These are phyloP conservation scores for Globisporangium alternatum DNA, from an alignment of 352 stramenopile species.

Conservation along the genomic window DNA sequence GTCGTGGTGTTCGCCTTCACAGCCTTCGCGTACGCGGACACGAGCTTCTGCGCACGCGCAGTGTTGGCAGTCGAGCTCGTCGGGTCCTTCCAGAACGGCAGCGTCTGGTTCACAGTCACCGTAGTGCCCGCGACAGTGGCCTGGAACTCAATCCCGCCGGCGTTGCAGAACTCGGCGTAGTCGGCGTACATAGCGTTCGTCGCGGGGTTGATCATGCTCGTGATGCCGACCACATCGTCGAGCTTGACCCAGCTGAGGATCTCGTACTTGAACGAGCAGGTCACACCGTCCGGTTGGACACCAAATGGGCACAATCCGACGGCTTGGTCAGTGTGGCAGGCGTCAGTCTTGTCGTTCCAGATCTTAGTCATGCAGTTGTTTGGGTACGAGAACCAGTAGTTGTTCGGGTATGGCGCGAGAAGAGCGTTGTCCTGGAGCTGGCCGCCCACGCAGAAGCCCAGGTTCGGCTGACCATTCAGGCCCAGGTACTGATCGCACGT, in stretches of 20 bases:
- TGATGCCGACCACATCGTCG: slow-evolving; percentile 70
- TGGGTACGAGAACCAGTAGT: slow-evolving; percentile 82
- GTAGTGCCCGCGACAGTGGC: no score
- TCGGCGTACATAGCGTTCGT: slow-evolving; percentile 40
- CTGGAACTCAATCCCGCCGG: slow-evolving; percentile 62
- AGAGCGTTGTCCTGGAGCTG: slow-evolving; percentile 38
- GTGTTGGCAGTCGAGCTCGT: slow-evolving; percentile 42
- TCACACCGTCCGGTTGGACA: slow-evolving; percentile 47
- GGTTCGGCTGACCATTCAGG: slow-evolving; percentile 30
- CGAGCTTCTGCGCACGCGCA: slow-evolving; percentile 36
- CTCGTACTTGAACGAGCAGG: slow-evolving; percentile 70
- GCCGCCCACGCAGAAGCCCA: slow-evolving; percentile 51
- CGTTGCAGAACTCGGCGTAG: slow-evolving; percentile 68
- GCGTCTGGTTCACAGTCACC: slow-evolving; percentile 13
- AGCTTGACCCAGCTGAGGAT: slow-evolving; percentile 59
- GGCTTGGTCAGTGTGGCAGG: slow-evolving; percentile 31
- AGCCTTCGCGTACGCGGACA: slow-evolving; percentile 39
- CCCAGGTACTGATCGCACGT: slow-evolving; percentile 57
- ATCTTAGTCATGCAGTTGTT: slow-evolving; percentile 44
- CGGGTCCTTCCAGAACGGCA: slow-evolving; percentile 68
- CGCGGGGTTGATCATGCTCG: slow-evolving; percentile 38
- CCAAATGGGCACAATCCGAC: slow-evolving; percentile 47
- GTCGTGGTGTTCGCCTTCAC: slow-evolving; percentile 28
- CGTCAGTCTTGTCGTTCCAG: slow-evolving; percentile 42
- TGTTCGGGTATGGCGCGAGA: slow-evolving; percentile 68